Conservation (phyloP, 2,329 filamentous ascomycete species). For the Calonectria pteridis region DNA sequence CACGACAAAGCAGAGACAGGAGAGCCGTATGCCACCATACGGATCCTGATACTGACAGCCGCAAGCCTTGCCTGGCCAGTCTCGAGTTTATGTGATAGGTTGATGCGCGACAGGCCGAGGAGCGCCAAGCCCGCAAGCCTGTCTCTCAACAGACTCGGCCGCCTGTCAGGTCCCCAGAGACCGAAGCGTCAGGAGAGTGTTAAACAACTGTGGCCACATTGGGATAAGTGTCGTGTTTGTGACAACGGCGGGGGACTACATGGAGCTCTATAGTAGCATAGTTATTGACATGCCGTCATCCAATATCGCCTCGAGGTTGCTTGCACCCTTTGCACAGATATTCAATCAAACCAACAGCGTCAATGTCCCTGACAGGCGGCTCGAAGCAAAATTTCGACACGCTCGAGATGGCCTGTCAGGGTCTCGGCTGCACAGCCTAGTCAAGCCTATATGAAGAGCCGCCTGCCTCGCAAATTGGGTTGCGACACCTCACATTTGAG, state of each 20-base stretch:
- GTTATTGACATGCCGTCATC: slow-evolving; percentile 29
- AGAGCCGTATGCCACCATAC: background rate
- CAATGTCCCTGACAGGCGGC: background rate
- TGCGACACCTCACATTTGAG: background rate
- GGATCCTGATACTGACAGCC: background rate
- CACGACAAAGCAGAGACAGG: slow-evolving; percentile 21
- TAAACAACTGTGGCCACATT: slow-evolving; percentile 22
- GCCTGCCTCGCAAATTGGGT: background rate
- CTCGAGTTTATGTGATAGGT: slow-evolving; percentile 13
- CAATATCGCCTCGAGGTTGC: slow-evolving; percentile 16
- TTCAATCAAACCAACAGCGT: background rate
- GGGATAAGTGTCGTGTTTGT: slow-evolving; percentile 17
- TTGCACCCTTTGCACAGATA: background rate
- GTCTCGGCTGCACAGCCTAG: background rate
- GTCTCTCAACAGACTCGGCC: slow-evolving; percentile 23
- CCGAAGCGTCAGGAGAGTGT: slow-evolving; percentile 29
- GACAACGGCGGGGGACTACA: slow-evolving; percentile 6
- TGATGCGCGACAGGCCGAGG: slow-evolving; percentile 18
- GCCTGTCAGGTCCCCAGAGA: slow-evolving; percentile 6
- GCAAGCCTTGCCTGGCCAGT: slow-evolving; percentile 7
- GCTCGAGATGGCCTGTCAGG: slow-evolving; percentile 26
- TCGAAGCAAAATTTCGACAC: background rate
- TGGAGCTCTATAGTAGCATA: slow-evolving; percentile 28
- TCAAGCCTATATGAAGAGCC: slow-evolving; percentile 15
- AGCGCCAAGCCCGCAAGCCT: slow-evolving; percentile 33